Percentiles rank a stretch among this genome's conserved stretches.
Conservation (phyloP, 2,329 filamentous ascomycete species). For the Stagonosporopsis rhizophila region DNA sequence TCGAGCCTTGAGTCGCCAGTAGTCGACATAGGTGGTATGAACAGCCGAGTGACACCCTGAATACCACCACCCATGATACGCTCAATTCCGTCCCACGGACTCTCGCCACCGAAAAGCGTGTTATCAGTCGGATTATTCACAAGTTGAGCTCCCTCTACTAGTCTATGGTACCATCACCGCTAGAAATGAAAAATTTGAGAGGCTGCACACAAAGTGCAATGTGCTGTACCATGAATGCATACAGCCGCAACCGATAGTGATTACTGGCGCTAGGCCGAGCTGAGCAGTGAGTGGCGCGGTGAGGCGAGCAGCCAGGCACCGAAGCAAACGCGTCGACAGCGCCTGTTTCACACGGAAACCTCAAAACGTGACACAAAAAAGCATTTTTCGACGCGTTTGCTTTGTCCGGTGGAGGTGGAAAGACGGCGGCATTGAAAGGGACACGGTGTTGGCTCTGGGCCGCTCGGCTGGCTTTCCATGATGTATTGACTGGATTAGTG, state of each 20-base stretch:
- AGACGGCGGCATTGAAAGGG: slow-evolving; percentile 14
- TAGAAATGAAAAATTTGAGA: too few relatives aligned
- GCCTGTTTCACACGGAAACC: slow-evolving; percentile 25
- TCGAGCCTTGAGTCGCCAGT: too few relatives aligned
- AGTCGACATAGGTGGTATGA: too few relatives aligned
- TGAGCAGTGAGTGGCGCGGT: slow-evolving; percentile 23
- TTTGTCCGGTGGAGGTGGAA: slow-evolving; percentile 1
- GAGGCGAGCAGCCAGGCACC: slow-evolving; percentile 35
- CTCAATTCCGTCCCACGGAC: background rate
- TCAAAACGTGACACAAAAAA: slow-evolving; percentile 18
- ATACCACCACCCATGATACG: too few relatives aligned
- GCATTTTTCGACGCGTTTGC: slow-evolving; percentile 3
- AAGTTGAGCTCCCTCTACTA: too few relatives aligned
- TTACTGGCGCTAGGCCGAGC: slow-evolving; percentile 13
- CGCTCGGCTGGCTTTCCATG: slow-evolving; percentile 17
- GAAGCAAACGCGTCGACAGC: slow-evolving; percentile 29
- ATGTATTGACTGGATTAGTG: slow-evolving; percentile 18
- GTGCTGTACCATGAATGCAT: slow-evolving; percentile 1
- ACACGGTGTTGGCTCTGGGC: slow-evolving; percentile 28
- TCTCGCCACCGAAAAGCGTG: background rate
- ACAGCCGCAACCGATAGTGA: slow-evolving; percentile 14
- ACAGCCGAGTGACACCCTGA: too few relatives aligned
- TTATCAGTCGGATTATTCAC: background rate
- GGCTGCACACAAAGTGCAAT: background rate
- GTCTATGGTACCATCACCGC: background rate